A percentile compares a stretch with the other conserved stretches of the same genome.
Evolutionary conservation across 78 protist genomes (phyloP).

Genomic region (Salpingoeca rosetta): DNA sequence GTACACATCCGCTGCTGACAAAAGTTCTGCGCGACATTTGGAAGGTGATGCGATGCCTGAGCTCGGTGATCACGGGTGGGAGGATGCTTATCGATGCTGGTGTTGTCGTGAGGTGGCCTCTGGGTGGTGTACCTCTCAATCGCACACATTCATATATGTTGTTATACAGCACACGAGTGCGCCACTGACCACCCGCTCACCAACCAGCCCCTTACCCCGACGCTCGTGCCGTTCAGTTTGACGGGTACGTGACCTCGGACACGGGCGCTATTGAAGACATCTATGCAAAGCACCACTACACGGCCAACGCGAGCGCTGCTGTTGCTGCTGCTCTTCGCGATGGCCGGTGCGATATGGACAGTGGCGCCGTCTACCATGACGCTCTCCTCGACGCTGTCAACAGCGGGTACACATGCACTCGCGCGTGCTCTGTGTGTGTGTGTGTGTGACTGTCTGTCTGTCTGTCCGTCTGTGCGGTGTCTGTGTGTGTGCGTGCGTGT

Average conservation of each 20-base stretch:
- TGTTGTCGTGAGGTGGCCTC: no score
- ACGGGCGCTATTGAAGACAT: neutral
- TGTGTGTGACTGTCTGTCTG: no score
- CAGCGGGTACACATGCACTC: no score
- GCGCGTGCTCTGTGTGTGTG: no score
- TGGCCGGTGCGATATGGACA: neutral
- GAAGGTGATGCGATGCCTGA: neutral
- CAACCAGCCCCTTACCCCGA: no score
- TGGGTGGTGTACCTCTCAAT: no score
- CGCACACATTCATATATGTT: no score
- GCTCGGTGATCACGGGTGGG: neutral
- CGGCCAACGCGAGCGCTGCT: neutral
- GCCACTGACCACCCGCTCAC: no score
- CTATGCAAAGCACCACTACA: neutral
- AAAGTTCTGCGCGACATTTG: neutral
- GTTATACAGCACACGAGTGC: no score
- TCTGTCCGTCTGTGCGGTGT: no score
- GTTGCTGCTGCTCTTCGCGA: neutral
- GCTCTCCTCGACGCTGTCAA: neutral
- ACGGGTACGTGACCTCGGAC: neutral
- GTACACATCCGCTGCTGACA: constrained; percentile 1
- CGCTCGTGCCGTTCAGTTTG: no score
- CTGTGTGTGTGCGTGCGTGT: no score
- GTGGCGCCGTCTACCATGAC: neutral
- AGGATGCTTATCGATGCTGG: neutral